Evolutionary conservation across 2,329 filamentous ascomycete species (phyloP), one percentile per base, ranked within the genome.

Genomic region (Diaporthe capsici): DNA sequence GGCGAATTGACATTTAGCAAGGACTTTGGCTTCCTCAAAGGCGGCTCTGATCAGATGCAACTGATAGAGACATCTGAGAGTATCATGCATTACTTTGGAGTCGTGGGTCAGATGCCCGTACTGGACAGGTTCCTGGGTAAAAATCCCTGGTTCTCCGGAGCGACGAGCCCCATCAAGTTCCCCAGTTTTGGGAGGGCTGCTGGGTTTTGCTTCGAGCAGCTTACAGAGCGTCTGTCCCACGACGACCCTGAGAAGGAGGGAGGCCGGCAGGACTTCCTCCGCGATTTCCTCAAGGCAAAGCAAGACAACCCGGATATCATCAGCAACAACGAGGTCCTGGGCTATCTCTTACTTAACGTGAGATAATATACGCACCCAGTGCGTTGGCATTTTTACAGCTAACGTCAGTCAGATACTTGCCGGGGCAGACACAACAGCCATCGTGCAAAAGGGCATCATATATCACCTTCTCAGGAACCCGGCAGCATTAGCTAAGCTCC

Each of bases 21-120:
- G 47, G 65, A 68, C 47, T 68, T 68, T 37, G 65, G 65, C 31
- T 68, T 68, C 47, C 65, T 68, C 47, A 68, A 37, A 15, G 65
- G 65, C 47, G 65, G 65, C 31, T 42, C 28, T 25, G 65, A 68
- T 15, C 65, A 68, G 31, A 68, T 68, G 65, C 47, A 39, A 25
- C 31, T 68, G 47, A 68, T 68, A 22, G 31, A 68, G 47, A 68
- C 65, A 9, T 47, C 65, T n/a, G 65, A 68, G 34, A 53, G 47
- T 20, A 37, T 53, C 31, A 68, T 68, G 63, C 63, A 53, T 51
- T 68, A 68, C 47, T 68, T 68, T 25, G 65, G 65, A 3, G n/a
- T 68, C n/a, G 65, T 68, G 12, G 65, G 65, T n/a, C 65, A 68
- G 65, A 53, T 53, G 47, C 65, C 65, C 13, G 6, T n/a, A 25